Conservation (phyloP, 1,284 basidiomycete genomes). For the Sporisorium sorghi region DNA sequence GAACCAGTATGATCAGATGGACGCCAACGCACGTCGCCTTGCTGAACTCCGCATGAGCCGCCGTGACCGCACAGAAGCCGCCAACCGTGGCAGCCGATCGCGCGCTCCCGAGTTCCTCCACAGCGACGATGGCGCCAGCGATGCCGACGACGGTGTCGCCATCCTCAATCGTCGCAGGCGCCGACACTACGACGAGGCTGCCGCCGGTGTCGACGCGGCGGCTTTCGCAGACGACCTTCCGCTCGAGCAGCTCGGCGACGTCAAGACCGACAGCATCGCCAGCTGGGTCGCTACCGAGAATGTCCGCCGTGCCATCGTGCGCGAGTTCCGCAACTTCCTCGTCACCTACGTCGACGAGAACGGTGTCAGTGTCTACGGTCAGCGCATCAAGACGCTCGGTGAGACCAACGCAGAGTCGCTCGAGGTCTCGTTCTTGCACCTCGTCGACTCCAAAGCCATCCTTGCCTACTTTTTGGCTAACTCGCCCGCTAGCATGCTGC, state of each 20-base stretch:
- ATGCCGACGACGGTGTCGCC: slow-evolving; percentile 67
- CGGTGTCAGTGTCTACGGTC: slow-evolving; percentile 91
- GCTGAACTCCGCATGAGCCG: slow-evolving; percentile 90
- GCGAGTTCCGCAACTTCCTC: slow-evolving; percentile 93
- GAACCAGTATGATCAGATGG: slow-evolving; percentile 77
- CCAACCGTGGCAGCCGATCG: slow-evolving; percentile 73
- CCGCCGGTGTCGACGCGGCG: slow-evolving; percentile 74
- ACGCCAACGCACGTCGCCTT: slow-evolving; percentile 79
- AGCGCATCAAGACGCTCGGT: slow-evolving; percentile 90
- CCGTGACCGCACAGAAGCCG: slow-evolving; percentile 83
- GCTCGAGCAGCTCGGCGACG: slow-evolving; percentile 93
- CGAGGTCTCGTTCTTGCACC: slow-evolving; percentile 93
- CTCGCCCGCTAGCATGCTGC: slow-evolving; percentile 89
- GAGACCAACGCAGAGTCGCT: slow-evolving; percentile 97
- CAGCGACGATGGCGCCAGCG: slow-evolving; percentile 73
- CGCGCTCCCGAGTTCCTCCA: slow-evolving; percentile 86
- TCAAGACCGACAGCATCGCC: slow-evolving; percentile 95
- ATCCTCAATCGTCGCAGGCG: slow-evolving; percentile 69
- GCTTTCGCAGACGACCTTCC: slow-evolving; percentile 81
- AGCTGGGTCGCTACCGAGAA: slow-evolving; percentile 96
- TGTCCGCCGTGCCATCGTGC: slow-evolving; percentile 87
- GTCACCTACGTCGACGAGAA: slow-evolving; percentile 94
- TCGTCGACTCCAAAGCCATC: slow-evolving; percentile 89
- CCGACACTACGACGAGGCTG: slow-evolving; percentile 71
- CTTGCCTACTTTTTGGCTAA: slow-evolving; percentile 97